Evolutionary conservation across 202 grass and related monocot species (phyloP).

Genomic region (Setaria viridis): DNA sequence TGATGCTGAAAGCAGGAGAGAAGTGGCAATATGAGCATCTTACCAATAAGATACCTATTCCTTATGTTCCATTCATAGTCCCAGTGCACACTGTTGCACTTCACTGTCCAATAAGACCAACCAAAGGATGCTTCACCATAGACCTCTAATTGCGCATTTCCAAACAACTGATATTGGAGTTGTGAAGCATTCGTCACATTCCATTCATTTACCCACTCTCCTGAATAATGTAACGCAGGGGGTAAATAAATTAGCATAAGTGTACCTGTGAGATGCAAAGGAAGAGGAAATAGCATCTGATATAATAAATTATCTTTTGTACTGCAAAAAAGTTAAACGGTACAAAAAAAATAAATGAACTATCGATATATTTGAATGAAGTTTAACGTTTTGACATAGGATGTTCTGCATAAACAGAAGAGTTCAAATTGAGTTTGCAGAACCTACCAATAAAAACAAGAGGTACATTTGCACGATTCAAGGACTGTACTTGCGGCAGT

Average conservation of each 20-base stretch:
- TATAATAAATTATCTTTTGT: neutral
- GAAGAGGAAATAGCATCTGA: conserved; percentile 3
- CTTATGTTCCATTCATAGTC: conserved; percentile 71
- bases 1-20: neutral
- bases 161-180: conserved; percentile 64
- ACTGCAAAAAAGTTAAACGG: neutral
- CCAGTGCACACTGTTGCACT: conserved; percentile 65
- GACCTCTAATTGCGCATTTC: conserved; percentile 57
- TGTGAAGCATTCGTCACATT: conserved; percentile 55
- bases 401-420: neutral
- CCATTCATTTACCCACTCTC: conserved; percentile 84
- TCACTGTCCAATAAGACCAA: conserved; percentile 75
- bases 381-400: neutral
- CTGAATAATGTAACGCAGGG: conserved; percentile 40
- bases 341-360: neutral
- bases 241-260: conserved; percentile 11
- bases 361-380: neutral
- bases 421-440: neutral
- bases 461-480: conserved; percentile 63
- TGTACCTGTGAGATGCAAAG: neutral
- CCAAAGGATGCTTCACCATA: conserved; percentile 71
- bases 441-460: conserved; percentile 72
- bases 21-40: conserved; percentile 35
- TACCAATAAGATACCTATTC: conserved; percentile 61
- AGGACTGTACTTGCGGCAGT: conserved; percentile 58